Conservation (phyloP, 805 yeast species). For the Pichia cephalocereana region DNA sequence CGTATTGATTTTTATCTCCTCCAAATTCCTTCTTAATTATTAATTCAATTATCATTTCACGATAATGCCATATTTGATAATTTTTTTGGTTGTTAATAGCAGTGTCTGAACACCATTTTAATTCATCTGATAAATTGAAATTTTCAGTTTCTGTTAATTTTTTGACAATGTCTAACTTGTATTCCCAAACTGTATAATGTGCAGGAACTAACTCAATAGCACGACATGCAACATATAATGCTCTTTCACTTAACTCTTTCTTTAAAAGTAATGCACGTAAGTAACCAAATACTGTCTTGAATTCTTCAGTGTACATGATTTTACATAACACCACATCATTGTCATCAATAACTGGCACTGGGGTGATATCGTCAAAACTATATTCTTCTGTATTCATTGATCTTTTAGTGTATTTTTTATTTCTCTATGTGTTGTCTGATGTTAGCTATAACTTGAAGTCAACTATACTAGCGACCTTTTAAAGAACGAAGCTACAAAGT, state of each 20-base stretch:
- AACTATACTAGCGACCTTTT: no score
- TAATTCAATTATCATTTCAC: conserved; percentile 52
- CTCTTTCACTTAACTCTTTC: conserved; percentile 62
- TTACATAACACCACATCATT: conserved; percentile 35
- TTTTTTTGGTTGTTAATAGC: conserved; percentile 78
- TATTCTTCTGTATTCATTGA: conserved; percentile 6
- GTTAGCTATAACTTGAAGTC: no score
- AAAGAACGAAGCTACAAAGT: no score
- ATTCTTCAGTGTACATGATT: conserved; percentile 67
- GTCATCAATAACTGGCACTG: conserved; percentile 7
- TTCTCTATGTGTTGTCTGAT: not conserved
- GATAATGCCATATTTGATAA: conserved; percentile 95
- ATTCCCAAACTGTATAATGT: conserved; percentile 86
- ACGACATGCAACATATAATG: conserved; percentile 52
- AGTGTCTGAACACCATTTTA: conserved; percentile 70
- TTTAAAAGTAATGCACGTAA: conserved; percentile 49
- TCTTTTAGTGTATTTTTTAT: not conserved
- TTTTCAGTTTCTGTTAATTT: conserved; percentile 20
- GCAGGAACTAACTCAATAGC: conserved; percentile 72
- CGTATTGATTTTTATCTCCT: conserved; percentile 20
- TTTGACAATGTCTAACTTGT: conserved; percentile 44
- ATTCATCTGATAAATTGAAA: conserved; percentile 39
- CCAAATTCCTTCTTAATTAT: conserved; percentile 5
- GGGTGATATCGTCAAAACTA: conserved; percentile 10
- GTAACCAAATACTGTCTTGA: conserved; percentile 49